Conservation (phyloP, 2,329 filamentous ascomycete species). For the Phaeosphaeria sp. region DNA sequence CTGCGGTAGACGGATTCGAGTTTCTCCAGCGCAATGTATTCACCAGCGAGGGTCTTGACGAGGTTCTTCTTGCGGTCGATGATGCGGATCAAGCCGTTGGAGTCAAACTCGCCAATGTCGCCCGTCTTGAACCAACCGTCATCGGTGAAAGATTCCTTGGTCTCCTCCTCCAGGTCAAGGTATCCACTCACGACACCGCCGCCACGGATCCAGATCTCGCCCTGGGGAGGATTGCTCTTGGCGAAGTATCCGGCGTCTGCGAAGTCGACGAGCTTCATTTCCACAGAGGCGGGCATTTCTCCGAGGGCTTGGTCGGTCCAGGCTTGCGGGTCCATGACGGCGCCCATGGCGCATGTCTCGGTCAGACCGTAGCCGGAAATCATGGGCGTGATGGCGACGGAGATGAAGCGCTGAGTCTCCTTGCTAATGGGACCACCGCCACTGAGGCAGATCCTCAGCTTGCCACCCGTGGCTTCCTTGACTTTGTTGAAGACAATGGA, state of each 20-base stretch:
- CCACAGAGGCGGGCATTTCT: constrained; percentile 75
- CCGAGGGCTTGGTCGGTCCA: constrained; percentile 82
- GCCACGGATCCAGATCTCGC: constrained; percentile 90
- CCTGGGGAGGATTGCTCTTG: constrained; percentile 78
- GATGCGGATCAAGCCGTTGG: constrained; percentile 79
- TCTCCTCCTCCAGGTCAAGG: constrained; percentile 86
- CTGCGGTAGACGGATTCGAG: constrained; percentile 91
- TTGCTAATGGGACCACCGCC: constrained; percentile 89
- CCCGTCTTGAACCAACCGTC: constrained; percentile 98
- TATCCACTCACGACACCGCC: constrained; percentile 77
- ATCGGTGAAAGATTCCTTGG: constrained; percentile 72
- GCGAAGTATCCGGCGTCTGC: constrained; percentile 85
- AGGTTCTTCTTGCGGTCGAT: constrained; percentile 99
- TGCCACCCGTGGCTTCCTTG: constrained; percentile 86
- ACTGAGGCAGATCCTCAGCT: constrained; percentile 89
- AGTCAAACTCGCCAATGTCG: constrained; percentile 90
- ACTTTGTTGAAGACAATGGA: constrained; percentile 89
- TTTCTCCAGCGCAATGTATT: constrained; percentile 96
- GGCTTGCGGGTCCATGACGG: constrained; percentile 82
- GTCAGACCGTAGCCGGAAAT: constrained; percentile 92
- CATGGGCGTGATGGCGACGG: constrained; percentile 92
- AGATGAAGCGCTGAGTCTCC: constrained; percentile 89
- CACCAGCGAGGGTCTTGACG: constrained; percentile 92
- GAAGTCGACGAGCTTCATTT: constrained; percentile 91
- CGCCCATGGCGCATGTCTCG: constrained; percentile 85